Conservation (phyloP, 176 grass and related monocot species). For the Triticum dicoccoides region DNA sequence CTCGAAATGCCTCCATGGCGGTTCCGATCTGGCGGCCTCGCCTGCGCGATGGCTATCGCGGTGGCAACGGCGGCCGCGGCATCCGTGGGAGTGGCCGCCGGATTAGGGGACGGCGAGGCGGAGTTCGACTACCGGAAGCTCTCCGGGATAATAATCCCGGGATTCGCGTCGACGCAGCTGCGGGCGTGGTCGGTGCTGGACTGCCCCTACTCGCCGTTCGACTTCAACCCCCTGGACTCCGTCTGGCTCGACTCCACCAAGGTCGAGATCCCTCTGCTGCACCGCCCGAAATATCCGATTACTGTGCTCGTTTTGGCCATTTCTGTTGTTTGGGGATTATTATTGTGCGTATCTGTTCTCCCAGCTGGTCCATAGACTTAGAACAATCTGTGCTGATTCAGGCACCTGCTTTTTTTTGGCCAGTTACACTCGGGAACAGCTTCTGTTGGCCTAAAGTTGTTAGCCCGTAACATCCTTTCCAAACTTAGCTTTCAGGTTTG, state of each 20-base stretch:
- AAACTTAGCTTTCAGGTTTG: constrained; percentile 11
- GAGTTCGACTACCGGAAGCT: constrained; percentile 72
- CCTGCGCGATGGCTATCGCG: not conserved
- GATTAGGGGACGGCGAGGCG: constrained; percentile 35
- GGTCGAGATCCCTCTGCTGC: constrained; percentile 7
- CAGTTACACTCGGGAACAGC: not conserved
- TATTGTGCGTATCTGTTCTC: not conserved
- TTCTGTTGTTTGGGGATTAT: constrained; percentile 9
- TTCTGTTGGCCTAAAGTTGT: constrained; percentile 19
- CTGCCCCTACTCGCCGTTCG: constrained; percentile 92
- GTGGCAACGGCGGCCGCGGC: not conserved
- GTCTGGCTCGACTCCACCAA: constrained; percentile 93
- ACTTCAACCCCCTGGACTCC: constrained; percentile 94
- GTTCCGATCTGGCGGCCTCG: constrained; percentile 33
- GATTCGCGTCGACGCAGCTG: constrained; percentile 94
- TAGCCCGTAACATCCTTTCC: constrained; percentile 5
- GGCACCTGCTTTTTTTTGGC: not conserved
- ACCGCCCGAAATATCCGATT: not conserved
- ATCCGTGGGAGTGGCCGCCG: not conserved
- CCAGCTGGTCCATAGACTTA: not conserved
- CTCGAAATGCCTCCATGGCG: constrained; percentile 37
- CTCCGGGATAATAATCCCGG: constrained; percentile 95
- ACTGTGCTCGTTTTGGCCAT: not conserved
- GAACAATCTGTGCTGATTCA: not conserved
- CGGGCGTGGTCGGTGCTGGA: constrained; percentile 97